A percentile compares a stretch with the other conserved stretches of the same genome.
phyloP scores from a whole-genome alignment of 2,329 filamentous ascomycete genomes.

The Diplodia corticola region DNA sequence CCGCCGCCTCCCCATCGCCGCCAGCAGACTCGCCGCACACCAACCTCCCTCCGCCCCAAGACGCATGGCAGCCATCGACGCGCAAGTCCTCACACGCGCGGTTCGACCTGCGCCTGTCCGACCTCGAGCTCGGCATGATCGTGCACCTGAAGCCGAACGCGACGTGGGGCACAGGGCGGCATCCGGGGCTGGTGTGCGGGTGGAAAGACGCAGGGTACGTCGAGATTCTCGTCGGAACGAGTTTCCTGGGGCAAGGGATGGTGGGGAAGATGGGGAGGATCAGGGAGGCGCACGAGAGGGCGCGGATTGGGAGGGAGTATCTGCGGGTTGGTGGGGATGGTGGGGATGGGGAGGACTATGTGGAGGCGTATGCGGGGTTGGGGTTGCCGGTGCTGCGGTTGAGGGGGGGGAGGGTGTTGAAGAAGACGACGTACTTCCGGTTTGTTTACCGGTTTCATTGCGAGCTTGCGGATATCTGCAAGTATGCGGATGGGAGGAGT shows the following conservation, averaged over 20 bases:
- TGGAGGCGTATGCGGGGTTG: neutral
- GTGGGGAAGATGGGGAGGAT: neutral
- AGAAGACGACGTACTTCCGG: neutral
- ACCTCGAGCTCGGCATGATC: neutral
- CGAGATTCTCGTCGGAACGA: neutral
- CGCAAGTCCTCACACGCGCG: neutral
- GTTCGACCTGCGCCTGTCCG: neutral
- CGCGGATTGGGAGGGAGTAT: neutral
- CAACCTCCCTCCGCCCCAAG: too few relatives aligned
- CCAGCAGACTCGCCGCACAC: too few relatives aligned
- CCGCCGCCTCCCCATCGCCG: too few relatives aligned
- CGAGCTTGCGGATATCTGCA: neutral
- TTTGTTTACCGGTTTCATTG: neutral
- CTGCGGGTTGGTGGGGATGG: neutral
- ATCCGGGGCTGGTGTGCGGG: neutral
- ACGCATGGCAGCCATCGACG: neutral
- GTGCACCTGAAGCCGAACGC: neutral
- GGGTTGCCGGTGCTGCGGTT: neutral
- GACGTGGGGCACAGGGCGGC: neutral
- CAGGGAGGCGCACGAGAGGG: neutral
- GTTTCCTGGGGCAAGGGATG: neutral
- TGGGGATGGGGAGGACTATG: neutral
- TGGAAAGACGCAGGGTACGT: neutral
- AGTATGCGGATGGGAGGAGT: neutral
- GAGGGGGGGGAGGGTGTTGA: neutral